Evolutionary conservation across 2,329 filamentous ascomycete genomes (phyloP).

Genomic region (Exophiala calicioides): DNA sequence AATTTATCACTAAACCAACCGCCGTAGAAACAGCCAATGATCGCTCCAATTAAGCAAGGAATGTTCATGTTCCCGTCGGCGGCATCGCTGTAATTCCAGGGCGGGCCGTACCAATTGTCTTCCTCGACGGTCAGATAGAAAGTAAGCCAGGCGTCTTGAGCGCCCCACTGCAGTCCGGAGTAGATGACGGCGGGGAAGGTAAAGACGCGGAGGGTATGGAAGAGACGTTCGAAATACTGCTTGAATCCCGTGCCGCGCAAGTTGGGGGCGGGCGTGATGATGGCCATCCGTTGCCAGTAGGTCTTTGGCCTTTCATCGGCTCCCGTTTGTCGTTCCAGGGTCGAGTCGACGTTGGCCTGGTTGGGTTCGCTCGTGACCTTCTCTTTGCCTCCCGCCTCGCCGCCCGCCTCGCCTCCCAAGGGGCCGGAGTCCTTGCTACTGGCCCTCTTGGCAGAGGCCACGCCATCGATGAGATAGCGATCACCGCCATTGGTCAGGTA

Average conservation of each 20-base stretch:
- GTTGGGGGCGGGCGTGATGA: constrained; percentile 59
- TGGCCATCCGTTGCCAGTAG: constrained; percentile 57
- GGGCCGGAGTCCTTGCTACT: constrained; percentile 12
- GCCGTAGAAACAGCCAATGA: constrained; percentile 39
- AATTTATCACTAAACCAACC: constrained; percentile 60
- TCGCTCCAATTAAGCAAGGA: constrained; percentile 52
- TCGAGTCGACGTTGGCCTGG: constrained; percentile 8
- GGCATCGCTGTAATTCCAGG: constrained; percentile 58
- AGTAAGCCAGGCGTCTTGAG: constrained; percentile 61
- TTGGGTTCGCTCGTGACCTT: constrained; percentile 7
- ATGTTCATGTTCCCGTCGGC: constrained; percentile 61
- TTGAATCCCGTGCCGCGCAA: constrained; percentile 55
- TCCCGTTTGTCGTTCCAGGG: constrained; percentile 14
- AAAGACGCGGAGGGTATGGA: constrained; percentile 59
- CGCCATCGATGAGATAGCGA: constrained; percentile 21
- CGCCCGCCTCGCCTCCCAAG: background rate
- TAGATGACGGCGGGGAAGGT: constrained; percentile 60
- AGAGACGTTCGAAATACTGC: constrained; percentile 56
- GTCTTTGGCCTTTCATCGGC: constrained; percentile 43
- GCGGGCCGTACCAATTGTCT: constrained; percentile 55
- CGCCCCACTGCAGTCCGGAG: constrained; percentile 60
- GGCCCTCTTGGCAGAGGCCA: constrained; percentile 16
- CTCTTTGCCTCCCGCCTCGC: constrained; percentile 10
- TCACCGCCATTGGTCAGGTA: constrained; percentile 25
- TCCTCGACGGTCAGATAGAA: constrained; percentile 62